Evolutionary conservation across 768 basidiomycete species (phyloP).

Genomic region (Suillus cothurnatus): DNA sequence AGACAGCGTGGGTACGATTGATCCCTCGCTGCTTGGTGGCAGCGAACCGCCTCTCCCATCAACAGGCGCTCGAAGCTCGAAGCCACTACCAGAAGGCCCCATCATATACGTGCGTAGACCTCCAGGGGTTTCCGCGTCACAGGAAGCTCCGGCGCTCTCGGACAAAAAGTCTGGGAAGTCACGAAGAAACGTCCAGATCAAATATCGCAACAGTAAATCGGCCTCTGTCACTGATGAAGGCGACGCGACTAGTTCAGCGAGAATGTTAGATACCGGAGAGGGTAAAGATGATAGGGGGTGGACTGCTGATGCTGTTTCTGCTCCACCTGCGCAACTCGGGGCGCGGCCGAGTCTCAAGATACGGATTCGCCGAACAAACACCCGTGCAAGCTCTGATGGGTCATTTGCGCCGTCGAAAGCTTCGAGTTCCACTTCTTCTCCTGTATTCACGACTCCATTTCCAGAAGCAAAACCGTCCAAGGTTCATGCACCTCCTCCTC

Average conservation of each 20-base stretch:
- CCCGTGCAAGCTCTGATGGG: conserved; percentile 15
- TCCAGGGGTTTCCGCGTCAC: conserved; percentile 18
- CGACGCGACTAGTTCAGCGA: background rate
- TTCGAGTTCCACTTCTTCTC: conserved; percentile 1
- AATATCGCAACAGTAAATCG: conserved; percentile 24
- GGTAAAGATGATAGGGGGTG: background rate
- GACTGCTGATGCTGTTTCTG: background rate
- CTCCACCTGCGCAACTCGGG: background rate
- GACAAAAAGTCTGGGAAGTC: conserved; percentile 9
- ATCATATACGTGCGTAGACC: conserved; percentile 35
- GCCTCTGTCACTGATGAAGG: conserved; percentile 4
- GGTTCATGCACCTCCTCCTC: background rate
- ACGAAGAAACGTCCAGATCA: conserved; percentile 32
- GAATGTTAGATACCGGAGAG: conserved; percentile 1
- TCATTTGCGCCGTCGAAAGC: conserved; percentile 5
- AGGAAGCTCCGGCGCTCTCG: conserved; percentile 18
- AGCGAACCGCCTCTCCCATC: conserved; percentile 9
- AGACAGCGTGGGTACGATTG: conserved; percentile 23
- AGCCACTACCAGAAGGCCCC: conserved; percentile 24
- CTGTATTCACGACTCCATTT: conserved; percentile 15
- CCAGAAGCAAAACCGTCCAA: background rate
- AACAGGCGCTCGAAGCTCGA: conserved; percentile 9
- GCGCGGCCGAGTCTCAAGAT: conserved; percentile 11
- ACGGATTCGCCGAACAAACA: conserved; percentile 10
- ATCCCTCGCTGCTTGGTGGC: conserved; percentile 31